Evolutionary conservation across 179 eudicot genomes (phyloP).

Genomic region (Monotropa hypopitys): DNA sequence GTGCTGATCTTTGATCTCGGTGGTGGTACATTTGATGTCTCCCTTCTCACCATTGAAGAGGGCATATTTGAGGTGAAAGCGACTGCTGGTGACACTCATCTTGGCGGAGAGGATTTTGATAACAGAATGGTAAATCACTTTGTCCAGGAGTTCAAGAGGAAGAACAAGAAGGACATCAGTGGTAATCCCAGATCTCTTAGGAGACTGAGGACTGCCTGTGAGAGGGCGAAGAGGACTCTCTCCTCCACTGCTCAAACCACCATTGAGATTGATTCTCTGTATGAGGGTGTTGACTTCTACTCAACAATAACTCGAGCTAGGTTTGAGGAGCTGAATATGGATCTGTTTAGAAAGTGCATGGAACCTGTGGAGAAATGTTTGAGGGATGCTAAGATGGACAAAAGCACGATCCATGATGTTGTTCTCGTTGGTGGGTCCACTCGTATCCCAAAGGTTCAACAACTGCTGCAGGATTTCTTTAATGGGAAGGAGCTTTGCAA

Average conservation of each 20-base stretch:
- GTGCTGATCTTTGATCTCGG: slow-evolving; percentile 16
- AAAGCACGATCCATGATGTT: too few species aligned
- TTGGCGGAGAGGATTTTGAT: slow-evolving; percentile 14
- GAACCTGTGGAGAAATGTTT: slow-evolving; percentile 17
- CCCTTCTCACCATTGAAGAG: slow-evolving; percentile 11
- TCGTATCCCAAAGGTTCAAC: too few species aligned
- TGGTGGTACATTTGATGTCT: slow-evolving; percentile 13
- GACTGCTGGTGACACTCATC: slow-evolving; percentile 11
- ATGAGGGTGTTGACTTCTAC: slow-evolving; percentile 13
- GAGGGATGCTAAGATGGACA: too few species aligned
- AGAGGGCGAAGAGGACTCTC: slow-evolving; percentile 15
- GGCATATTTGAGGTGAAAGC: slow-evolving; percentile 13
- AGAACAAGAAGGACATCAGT: slow-evolving; percentile 13
- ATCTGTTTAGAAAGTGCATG: slow-evolving; percentile 18
- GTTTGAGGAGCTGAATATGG: slow-evolving; percentile 15
- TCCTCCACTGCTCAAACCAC: slow-evolving; percentile 15
- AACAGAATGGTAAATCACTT: slow-evolving; percentile 16
- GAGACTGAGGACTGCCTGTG: slow-evolving; percentile 11
- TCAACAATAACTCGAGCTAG: slow-evolving; percentile 13
- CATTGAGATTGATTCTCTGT: slow-evolving; percentile 14
- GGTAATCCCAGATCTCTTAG: slow-evolving; percentile 13
- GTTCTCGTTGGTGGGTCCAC: too few species aligned
- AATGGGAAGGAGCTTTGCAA: too few species aligned
- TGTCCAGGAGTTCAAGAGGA: slow-evolving; percentile 15
- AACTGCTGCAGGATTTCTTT: too few species aligned